Evolutionary conservation across 163 green algal species (phyloP), one percentile per base, ranked within the genome.

Genomic region (Scenedesmus sp.): DNA sequence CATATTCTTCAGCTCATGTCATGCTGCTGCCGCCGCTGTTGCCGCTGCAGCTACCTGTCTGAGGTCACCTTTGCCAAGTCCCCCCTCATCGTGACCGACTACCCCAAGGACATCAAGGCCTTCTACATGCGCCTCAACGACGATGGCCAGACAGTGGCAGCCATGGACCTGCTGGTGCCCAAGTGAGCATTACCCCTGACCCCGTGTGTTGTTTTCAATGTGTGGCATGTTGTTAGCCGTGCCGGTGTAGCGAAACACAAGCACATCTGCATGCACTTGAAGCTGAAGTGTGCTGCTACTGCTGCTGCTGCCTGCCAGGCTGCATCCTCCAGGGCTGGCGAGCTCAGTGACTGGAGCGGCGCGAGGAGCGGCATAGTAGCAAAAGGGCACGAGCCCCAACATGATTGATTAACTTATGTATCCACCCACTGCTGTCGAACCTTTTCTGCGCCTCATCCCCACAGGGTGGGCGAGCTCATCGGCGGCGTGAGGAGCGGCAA

Each of bases 331-430:
- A 93, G 90, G 91, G 97, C 99, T 23, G 98, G 98, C 7, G 98
- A 99, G 96, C 95, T 99, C n/a, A 98, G 99, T 77, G 98, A 98
- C 55, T 98, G 98, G 7, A 98, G 94, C 98, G 99, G 96, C 96
- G 98, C 70, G 98, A 99, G 95, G 98, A 99, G 62, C 76, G 85
- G 34, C 34, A 46, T 46, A 46, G 34, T 46, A 46, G 34, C 34
- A 46, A 46, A 46, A 46, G 34, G 34, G 34, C 34, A 46, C 34
- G 34, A 46, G 34, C 34, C 34, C 34, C 34, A 46, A 46, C 34
- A 46, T 46, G 34, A 46, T 46, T 46, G 34, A 46, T 46, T 46
- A 46, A 46, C 34, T 46, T 46, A 46, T 46, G 34, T 46, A 46
- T 46, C 34, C 34, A 46, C 34, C 34, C 34, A 46, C 34, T 46